Conservation (phyloP, 306 rosid species). For the Gastrolobium villosum region DNA sequence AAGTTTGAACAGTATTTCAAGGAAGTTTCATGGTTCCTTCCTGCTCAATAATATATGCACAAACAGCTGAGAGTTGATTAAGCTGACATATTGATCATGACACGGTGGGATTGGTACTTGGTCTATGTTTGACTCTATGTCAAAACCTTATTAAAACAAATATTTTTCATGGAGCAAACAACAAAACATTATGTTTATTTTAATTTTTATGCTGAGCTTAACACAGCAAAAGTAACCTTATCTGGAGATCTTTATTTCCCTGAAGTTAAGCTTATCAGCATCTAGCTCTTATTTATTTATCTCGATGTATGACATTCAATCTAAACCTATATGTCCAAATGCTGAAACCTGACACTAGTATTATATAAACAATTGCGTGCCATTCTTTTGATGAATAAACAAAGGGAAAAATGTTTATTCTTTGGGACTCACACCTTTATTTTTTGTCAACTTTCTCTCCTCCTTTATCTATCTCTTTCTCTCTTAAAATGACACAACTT, state of each 20-base stretch:
- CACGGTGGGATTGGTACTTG: neutral
- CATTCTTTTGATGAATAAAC: slow-evolving; percentile 9
- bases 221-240: slow-evolving; percentile 40
- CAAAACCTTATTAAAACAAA: slow-evolving; percentile 33
- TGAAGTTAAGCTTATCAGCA: slow-evolving; percentile 1
- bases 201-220: slow-evolving; percentile 22
- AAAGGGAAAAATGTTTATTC: too few relatives aligned
- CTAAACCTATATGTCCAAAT: neutral
- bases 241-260: slow-evolving; percentile 3
- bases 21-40: slow-evolving; percentile 49
- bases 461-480: too few relatives aligned
- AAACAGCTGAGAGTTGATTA: slow-evolving; percentile 33
- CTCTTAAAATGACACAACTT: too few relatives aligned
- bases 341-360: neutral
- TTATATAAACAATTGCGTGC: slow-evolving; percentile 5
- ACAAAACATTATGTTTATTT: slow-evolving; percentile 6
- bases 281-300: slow-evolving; percentile 4
- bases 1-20: slow-evolving; percentile 21
- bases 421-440: too few relatives aligned
- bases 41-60: slow-evolving; percentile 1
- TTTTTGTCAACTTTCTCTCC: too few relatives aligned
- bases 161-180: slow-evolving; percentile 4
- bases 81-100: slow-evolving; percentile 41
- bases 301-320: neutral
- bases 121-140: slow-evolving; percentile 51